These are phyloP conservation scores for Leucosporidium yakuticum DNA, from an alignment of 768 basidiomycete species.

Conservation along the genomic window DNA sequence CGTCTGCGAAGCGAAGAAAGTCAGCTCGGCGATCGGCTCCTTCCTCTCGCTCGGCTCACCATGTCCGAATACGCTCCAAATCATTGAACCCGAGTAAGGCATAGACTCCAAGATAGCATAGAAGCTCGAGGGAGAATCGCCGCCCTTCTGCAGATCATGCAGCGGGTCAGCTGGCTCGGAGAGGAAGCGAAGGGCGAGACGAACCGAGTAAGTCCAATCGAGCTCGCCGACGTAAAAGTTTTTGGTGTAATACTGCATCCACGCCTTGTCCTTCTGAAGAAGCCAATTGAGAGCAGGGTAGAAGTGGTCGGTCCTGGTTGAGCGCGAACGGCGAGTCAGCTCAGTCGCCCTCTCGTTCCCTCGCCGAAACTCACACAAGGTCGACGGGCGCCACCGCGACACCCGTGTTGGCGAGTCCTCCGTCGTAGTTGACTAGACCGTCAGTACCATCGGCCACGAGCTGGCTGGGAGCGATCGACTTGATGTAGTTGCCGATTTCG, in stretches of 20 bases:
- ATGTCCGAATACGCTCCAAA: conserved; percentile 42
- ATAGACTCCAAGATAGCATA: conserved; percentile 31
- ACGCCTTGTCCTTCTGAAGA: conserved; percentile 25
- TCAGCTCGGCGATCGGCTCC: too few species aligned
- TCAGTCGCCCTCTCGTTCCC: not conserved
- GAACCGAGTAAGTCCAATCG: conserved; percentile 37
- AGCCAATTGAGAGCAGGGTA: conserved; percentile 35
- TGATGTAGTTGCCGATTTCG: conserved; percentile 37
- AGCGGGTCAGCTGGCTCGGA: not conserved
- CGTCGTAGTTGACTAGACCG: conserved; percentile 34
- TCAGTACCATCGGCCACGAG: conserved; percentile 39
- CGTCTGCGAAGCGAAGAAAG: conserved; percentile 13
- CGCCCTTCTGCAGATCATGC: conserved; percentile 3
- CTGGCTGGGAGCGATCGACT: conserved; percentile 40
- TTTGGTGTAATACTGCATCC: conserved; percentile 30
- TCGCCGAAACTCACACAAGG: conserved; percentile 30
- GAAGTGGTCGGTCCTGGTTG: conserved; percentile 34
- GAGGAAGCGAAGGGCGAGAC: not conserved
- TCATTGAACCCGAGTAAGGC: conserved; percentile 35
- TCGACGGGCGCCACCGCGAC: conserved; percentile 31
- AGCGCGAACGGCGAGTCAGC: not conserved
- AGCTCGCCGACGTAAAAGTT: conserved; percentile 41
- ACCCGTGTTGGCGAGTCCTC: conserved; percentile 29
- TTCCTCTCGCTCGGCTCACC: conserved; percentile 11
- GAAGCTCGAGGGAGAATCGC: conserved; percentile 30